Percentiles rank a stretch among this genome's conserved stretches.
Conservation (phyloP, 306 rosid species). For the Astragalus glycyphyllos region DNA sequence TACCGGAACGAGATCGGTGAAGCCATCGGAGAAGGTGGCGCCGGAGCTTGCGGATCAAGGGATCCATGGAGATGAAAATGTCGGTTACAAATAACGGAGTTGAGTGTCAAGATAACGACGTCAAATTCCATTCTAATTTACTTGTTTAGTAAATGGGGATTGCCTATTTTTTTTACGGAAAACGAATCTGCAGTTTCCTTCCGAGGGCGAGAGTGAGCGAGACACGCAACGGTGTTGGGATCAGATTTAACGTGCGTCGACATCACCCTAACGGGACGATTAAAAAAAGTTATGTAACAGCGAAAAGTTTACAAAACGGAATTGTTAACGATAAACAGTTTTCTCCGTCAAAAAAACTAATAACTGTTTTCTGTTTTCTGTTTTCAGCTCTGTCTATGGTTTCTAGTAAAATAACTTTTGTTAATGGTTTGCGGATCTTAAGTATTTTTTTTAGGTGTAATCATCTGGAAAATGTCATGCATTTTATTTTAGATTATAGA, state of each 20-base stretch:
- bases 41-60: constrained; percentile 65
- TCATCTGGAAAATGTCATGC: background rate
- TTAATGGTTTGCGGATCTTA: background rate
- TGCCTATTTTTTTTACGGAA: constrained; percentile 25
- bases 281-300: background rate
- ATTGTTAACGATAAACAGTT: constrained; percentile 7
- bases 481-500: background rate
- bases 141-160: constrained; percentile 1
- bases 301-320: constrained; percentile 6
- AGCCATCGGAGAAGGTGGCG: constrained; percentile 75
- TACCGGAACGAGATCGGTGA: constrained; percentile 88
- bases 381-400: no score
- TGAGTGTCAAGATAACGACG: constrained; percentile 42
- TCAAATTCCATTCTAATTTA: constrained; percentile 50
- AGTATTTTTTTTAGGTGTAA: background rate
- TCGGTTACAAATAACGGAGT: constrained; percentile 40
- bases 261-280: constrained; percentile 31
- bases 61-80: constrained; percentile 56
- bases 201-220: background rate
- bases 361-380: constrained; percentile 1
- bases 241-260: constrained; percentile 41
- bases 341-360: background rate
- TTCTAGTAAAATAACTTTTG: background rate
- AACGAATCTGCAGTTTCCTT: constrained; percentile 42
- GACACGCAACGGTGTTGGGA: constrained; percentile 36